Evolutionary conservation across 1,139 yeast genomes (phyloP).

Genomic region (Sugiyamaella grinbergsii): DNA sequence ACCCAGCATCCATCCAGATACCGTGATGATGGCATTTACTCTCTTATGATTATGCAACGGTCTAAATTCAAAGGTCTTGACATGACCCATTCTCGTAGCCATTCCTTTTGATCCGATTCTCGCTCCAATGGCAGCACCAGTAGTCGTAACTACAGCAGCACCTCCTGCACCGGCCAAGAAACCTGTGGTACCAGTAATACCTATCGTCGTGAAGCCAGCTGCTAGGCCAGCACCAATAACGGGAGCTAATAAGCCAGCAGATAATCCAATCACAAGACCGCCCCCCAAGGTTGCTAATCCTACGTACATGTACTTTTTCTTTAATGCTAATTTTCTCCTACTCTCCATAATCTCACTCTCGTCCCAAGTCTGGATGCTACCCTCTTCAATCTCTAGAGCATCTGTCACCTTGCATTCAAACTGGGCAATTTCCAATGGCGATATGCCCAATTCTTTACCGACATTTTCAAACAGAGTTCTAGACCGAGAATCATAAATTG

Average conservation of each 20-base stretch:
- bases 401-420: conserved; percentile 91
- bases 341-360: conserved; percentile 71
- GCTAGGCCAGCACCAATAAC: conserved; percentile 98
- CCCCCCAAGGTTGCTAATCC: conserved; percentile 99
- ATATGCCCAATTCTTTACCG: conserved; percentile 61
- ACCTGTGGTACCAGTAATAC: conserved; percentile 87
- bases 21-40: conserved; percentile 83
- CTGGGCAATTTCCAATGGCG: conserved; percentile 69
- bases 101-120: conserved; percentile 85
- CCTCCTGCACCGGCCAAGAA: conserved; percentile 98
- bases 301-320: conserved; percentile 76
- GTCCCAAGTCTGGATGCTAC: conserved; percentile 69
- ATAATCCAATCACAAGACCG: conserved; percentile 86
- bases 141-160: conserved; percentile 87
- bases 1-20: conserved; percentile 98
- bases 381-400: conserved; percentile 82
- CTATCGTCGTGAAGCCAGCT: conserved; percentile 93
- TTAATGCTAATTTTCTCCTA: conserved; percentile 64
- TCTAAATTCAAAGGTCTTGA: conserved; percentile 87
- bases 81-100: conserved; percentile 84
- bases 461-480: conserved; percentile 70
- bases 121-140: conserved; percentile 91
- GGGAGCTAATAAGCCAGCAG: conserved; percentile 95
- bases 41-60: conserved; percentile 92
- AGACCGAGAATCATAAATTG: conserved; percentile 87